phyloP scores from a whole-genome alignment of 177 flowering plant genomes.

The Vitis hybrid region DNA sequence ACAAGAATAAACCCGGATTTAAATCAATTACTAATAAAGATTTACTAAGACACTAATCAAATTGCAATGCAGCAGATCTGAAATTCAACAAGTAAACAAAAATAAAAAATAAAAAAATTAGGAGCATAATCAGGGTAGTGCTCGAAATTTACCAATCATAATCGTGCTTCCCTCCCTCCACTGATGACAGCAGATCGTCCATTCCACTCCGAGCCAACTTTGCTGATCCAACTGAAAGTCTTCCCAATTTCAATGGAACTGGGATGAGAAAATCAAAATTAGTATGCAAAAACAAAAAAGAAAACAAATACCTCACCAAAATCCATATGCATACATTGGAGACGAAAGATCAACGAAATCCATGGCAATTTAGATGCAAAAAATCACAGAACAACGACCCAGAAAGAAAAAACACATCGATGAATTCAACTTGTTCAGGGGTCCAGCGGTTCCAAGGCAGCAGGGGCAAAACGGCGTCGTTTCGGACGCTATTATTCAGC shows the following conservation, averaged over 20 bases:
- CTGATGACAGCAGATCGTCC: conserved; percentile 70
- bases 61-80: background rate
- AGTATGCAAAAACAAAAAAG: background rate
- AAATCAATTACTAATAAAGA: too few species aligned
- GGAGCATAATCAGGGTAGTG: background rate
- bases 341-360: too few species aligned
- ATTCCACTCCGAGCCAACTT: conserved; percentile 44
- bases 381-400: too few species aligned
- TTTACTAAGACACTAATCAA: background rate
- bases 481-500: too few species aligned
- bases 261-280: conserved; percentile 2
- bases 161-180: conserved; percentile 83
- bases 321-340: background rate
- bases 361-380: too few species aligned
- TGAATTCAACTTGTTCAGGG: too few species aligned
- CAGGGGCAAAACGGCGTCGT: too few species aligned
- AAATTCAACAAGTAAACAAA: background rate
- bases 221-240: conserved; percentile 63
- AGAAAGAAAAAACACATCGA: too few species aligned
- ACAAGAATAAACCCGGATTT: background rate
- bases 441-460: too few species aligned
- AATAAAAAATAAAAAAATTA: background rate
- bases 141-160: conserved; percentile 62
- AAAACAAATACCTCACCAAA: conserved; percentile 1
- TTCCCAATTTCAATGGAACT: conserved; percentile 72